Evolutionary conservation across 345 rosid genomes (phyloP).

Genomic region (Salix suchowensis): DNA sequence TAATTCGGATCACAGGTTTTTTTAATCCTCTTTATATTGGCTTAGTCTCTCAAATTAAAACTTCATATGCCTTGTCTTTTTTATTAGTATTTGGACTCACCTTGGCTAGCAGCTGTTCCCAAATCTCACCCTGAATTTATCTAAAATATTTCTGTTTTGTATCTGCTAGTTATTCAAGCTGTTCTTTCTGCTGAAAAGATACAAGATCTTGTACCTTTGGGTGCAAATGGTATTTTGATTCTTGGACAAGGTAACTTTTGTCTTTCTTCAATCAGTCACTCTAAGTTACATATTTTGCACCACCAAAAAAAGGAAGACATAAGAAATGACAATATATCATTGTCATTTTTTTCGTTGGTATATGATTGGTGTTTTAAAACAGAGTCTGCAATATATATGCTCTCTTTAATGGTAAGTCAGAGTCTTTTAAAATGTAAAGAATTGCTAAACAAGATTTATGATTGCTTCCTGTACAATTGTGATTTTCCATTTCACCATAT

Average conservation of each 20-base stretch:
- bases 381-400: neutral
- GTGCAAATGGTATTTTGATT: conserved; percentile 51
- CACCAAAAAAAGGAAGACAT: neutral
- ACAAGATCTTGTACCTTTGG: conserved; percentile 47
- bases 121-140: neutral
- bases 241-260: conserved; percentile 63
- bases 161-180: conserved; percentile 44
- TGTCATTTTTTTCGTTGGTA: neutral
- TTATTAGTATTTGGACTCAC: neutral
- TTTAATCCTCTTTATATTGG: neutral
- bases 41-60: neutral
- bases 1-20: conserved; percentile 45
- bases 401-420: neutral
- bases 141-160: conserved; percentile 11
- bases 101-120: neutral
- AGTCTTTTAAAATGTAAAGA: neutral
- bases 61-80: neutral
- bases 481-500: neutral
- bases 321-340: neutral
- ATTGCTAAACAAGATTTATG: neutral
- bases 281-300: neutral
- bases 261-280: neutral
- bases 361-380: neutral
- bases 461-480: neutral
- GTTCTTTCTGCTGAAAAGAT: conserved; percentile 61